phyloP scores from a whole-genome alignment of 1,284 basidiomycete genomes.

The Cutaneotrichosporon curvatum region DNA sequence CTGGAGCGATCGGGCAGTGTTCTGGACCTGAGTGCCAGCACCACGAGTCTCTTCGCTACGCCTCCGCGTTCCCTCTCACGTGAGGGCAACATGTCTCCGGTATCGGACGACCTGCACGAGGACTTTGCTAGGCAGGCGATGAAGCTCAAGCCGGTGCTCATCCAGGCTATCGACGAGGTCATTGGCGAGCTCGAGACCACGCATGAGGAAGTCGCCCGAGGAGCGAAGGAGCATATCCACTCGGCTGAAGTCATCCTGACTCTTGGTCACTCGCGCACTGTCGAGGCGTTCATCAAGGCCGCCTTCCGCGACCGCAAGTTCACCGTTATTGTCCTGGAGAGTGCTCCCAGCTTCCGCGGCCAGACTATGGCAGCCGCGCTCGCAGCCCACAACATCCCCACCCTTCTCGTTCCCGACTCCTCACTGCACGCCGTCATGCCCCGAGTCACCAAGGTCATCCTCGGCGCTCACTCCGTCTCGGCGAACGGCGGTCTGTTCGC shows the following conservation, averaged over 20 bases:
- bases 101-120: constrained; percentile 21
- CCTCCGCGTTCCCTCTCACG: constrained; percentile 15
- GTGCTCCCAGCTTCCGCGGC: constrained; percentile 82
- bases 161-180: constrained; percentile 88
- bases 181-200: constrained; percentile 94
- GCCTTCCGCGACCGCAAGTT: constrained; percentile 87
- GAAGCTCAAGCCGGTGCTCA: constrained; percentile 52
- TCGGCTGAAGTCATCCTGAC: constrained; percentile 96
- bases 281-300: constrained; percentile 86
- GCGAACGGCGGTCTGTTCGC: constrained; percentile 95
- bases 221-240: constrained; percentile 92
- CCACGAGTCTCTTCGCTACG: constrained; percentile 28
- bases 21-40: constrained; percentile 22
- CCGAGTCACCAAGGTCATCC: constrained; percentile 89
- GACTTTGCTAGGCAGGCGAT: constrained; percentile 43
- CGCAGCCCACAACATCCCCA: constrained; percentile 73
- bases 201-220: constrained; percentile 88
- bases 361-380: constrained; percentile 75
- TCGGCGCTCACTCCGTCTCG: constrained; percentile 86
- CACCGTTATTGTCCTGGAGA: constrained; percentile 93
- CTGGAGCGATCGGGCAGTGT: constrained; percentile 33
- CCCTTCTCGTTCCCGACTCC: constrained; percentile 90
- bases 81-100: neutral
- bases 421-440: constrained; percentile 95
- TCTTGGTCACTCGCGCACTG: constrained; percentile 86